Percentiles rank a stretch among this genome's conserved stretches.
phyloP scores from a whole-genome alignment of 2,329 filamentous ascomycete species.

The Blastomyces gilchristii region DNA sequence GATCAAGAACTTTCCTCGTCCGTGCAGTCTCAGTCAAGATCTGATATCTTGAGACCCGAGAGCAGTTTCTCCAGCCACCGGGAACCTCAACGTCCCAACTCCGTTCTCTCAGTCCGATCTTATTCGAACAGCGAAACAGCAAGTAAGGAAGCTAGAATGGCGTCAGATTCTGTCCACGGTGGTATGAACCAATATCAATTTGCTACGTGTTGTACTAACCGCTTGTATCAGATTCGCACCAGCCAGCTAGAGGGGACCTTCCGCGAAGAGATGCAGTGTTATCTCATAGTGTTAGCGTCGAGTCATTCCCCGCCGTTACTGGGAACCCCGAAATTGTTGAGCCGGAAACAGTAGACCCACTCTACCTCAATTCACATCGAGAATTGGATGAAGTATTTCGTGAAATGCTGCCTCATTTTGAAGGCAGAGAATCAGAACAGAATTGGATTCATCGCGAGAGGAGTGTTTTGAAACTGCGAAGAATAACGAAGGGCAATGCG shows the following conservation, averaged over 20 bases:
- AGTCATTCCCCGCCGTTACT: constrained; percentile 11
- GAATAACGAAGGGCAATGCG: constrained; percentile 73
- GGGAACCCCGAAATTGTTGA: constrained; percentile 36
- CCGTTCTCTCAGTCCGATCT: constrained; percentile 15
- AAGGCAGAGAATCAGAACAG: constrained; percentile 78
- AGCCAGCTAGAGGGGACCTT: constrained; percentile 8
- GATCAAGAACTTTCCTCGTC: constrained; percentile 21
- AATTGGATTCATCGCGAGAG: constrained; percentile 88
- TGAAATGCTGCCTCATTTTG: constrained; percentile 71
- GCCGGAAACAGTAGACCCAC: constrained; percentile 61
- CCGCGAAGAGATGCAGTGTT: constrained; percentile 11
- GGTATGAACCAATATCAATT: constrained; percentile 4
- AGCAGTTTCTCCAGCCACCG: constrained; percentile 21
- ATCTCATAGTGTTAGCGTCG: constrained; percentile 13
- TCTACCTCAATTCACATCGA: constrained; percentile 71
- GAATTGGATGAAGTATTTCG: constrained; percentile 82
- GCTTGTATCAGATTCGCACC: background rate
- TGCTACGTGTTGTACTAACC: constrained; percentile 1
- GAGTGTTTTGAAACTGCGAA: constrained; percentile 63
- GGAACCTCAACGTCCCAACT: constrained; percentile 21
- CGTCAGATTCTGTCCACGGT: constrained; percentile 1
- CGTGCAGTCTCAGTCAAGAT: constrained; percentile 15
- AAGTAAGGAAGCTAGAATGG: constrained; percentile 11
- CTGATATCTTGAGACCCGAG: constrained; percentile 17
- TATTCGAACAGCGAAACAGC: constrained; percentile 12